Conservation (phyloP, 75 land plant genomes). For the Pinus tabuliformis region DNA sequence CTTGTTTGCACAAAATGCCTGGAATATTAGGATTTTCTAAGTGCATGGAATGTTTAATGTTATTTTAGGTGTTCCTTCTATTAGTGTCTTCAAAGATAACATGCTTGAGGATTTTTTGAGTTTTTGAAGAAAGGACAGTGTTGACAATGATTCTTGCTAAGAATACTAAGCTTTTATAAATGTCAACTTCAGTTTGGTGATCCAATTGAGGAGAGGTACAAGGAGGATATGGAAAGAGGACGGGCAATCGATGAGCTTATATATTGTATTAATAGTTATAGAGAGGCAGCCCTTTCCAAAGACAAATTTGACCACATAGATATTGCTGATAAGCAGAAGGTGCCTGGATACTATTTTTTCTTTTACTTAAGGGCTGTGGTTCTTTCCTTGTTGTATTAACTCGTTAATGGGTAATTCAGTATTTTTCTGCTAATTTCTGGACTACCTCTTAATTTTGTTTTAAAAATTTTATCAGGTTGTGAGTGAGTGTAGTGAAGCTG, state of each 20-base stretch:
- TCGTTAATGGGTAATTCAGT: background rate
- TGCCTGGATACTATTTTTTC: background rate
- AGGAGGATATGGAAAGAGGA: slow-evolving; percentile 67
- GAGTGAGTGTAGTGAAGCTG: slow-evolving; percentile 76
- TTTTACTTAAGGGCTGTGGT: background rate
- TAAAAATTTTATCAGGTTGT: slow-evolving; percentile 39
- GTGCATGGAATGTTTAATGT: background rate
- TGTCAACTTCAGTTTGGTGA: slow-evolving; percentile 70
- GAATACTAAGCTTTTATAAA: background rate
- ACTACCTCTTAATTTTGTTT: background rate
- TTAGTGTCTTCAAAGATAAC: background rate
- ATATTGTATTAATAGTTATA: slow-evolving; percentile 82
- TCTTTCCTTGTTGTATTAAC: background rate
- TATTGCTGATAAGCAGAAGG: slow-evolving; percentile 48
- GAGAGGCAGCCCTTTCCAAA: slow-evolving; percentile 65
- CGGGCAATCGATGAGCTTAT: slow-evolving; percentile 56
- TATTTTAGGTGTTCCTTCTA: background rate
- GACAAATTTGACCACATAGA: slow-evolving; percentile 65
- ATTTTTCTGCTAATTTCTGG: background rate
- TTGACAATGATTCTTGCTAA: background rate
- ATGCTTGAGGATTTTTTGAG: background rate
- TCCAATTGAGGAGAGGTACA: slow-evolving; percentile 81
- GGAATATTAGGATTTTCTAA: background rate
- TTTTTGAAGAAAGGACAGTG: background rate
- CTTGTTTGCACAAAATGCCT: background rate